A percentile compares a stretch with the other conserved stretches of the same genome.
Evolutionary conservation across 106 monocot genomes (phyloP).

Genomic region (Hemerocallis citrina): DNA sequence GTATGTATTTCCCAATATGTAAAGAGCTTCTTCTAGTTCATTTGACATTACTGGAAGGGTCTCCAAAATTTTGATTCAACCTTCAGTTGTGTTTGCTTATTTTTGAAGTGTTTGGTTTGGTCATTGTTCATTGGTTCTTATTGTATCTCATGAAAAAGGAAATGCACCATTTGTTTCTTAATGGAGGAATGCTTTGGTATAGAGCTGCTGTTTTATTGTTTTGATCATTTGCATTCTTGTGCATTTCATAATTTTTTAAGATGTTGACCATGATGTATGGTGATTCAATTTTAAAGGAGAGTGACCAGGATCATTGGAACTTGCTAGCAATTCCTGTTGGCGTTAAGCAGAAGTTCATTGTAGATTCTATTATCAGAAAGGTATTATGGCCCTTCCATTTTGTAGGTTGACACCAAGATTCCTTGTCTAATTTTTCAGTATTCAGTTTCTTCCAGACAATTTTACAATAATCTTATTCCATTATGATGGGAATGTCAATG

Average conservation of each 20-base stretch:
- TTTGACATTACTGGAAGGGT: not conserved
- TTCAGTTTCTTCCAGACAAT: conserved; percentile 88
- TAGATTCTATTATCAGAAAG: conserved; percentile 61
- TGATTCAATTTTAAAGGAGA: conserved; percentile 16
- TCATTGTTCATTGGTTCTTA: not conserved
- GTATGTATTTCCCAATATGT: not conserved
- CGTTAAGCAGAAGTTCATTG: conserved; percentile 47
- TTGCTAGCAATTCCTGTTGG: conserved; percentile 72
- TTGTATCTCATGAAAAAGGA: not conserved
- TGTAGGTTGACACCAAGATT: not conserved
- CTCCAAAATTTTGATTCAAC: not conserved
- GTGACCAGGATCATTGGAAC: conserved; percentile 17
- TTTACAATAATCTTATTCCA: conserved; percentile 75
- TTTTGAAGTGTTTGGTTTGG: not conserved
- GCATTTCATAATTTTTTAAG: too few species aligned
- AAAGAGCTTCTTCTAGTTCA: not conserved
- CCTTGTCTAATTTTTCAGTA: conserved; percentile 17
- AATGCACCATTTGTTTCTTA: not conserved
- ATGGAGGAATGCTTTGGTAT: not conserved
- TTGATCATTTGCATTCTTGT: too few species aligned
- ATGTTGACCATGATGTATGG: not conserved
- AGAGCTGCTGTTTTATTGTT: not conserved
- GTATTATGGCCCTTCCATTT: conserved; percentile 12
- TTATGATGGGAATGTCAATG: conserved; percentile 80
- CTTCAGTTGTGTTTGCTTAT: not conserved